Conservation (phyloP, 2,329 filamentous ascomycete species). For the Aspergillus tamarii region DNA sequence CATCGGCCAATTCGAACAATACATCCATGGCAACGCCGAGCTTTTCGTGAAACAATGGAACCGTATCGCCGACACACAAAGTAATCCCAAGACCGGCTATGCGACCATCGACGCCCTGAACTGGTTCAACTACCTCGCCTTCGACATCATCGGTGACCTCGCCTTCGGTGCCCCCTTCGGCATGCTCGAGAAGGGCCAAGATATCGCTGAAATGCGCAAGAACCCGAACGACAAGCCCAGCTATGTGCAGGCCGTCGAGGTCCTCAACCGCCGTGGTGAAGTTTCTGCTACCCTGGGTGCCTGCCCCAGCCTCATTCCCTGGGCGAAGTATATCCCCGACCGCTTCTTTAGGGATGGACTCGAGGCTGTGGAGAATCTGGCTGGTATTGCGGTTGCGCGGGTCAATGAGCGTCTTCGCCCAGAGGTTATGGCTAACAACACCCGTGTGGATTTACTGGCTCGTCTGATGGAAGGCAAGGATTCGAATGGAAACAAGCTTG, state of each 20-base stretch:
- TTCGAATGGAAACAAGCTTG: conserved; percentile 73
- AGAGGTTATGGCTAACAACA: conserved; percentile 61
- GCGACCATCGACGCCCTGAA: conserved; percentile 72
- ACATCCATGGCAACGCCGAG: conserved; percentile 79
- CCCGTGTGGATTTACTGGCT: conserved; percentile 78
- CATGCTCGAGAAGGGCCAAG: conserved; percentile 76
- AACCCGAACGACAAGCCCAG: conserved; percentile 64
- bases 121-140: conserved; percentile 76
- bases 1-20: conserved; percentile 83
- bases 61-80: conserved; percentile 56
- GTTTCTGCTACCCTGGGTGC: conserved; percentile 80
- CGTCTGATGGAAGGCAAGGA: conserved; percentile 85
- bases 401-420: conserved; percentile 74
- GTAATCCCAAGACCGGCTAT: conserved; percentile 54
- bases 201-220: conserved; percentile 73
- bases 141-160: conserved; percentile 62
- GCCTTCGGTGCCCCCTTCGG: conserved; percentile 79
- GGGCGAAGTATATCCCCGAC: conserved; percentile 78
- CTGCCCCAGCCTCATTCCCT: conserved; percentile 74
- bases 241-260: conserved; percentile 80
- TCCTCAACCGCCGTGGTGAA: conserved; percentile 84
- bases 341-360: conserved; percentile 78
- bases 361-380: conserved; percentile 74
- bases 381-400: conserved; percentile 83
- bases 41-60: conserved; percentile 76